These are phyloP conservation scores for Acanthochlamys bracteata DNA, from an alignment of 106 monocot genomes.

Conservation along the genomic window DNA sequence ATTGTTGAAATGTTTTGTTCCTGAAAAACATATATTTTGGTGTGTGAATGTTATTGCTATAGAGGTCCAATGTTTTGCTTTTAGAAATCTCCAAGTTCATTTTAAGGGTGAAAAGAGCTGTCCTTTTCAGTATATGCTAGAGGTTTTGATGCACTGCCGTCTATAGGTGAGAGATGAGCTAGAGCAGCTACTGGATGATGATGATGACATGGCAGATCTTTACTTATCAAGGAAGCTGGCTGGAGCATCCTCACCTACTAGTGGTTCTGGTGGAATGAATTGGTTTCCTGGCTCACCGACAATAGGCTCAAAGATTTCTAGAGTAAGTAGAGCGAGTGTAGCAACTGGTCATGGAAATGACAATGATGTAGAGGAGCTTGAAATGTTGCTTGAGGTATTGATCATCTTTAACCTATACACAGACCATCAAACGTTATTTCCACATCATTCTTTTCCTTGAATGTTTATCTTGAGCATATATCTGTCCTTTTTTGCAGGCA, in stretches of 20 bases:
- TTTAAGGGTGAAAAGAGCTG: too few relatives aligned
- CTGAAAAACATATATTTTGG: too few relatives aligned
- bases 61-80: too few relatives aligned
- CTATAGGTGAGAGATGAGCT: conserved; percentile 87
- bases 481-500: conserved; percentile 35
- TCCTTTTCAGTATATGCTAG: too few relatives aligned
- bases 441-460: background rate
- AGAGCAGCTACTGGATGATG: conserved; percentile 90
- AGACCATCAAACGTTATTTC: background rate
- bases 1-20: too few relatives aligned
- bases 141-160: background rate
- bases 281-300: conserved; percentile 66
- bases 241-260: conserved; percentile 46
- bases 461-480: conserved; percentile 1
- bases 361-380: conserved; percentile 96
- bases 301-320: conserved; percentile 69
- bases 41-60: too few relatives aligned
- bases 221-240: conserved; percentile 84
- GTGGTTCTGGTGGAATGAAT: conserved; percentile 45
- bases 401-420: background rate
- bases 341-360: conserved; percentile 81
- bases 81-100: too few relatives aligned
- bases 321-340: conserved; percentile 72
- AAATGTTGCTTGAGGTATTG: conserved; percentile 87
- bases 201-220: conserved; percentile 96